phyloP scores from a whole-genome alignment of 2,329 filamentous ascomycete species.

The Sphaceloma murrayae region DNA sequence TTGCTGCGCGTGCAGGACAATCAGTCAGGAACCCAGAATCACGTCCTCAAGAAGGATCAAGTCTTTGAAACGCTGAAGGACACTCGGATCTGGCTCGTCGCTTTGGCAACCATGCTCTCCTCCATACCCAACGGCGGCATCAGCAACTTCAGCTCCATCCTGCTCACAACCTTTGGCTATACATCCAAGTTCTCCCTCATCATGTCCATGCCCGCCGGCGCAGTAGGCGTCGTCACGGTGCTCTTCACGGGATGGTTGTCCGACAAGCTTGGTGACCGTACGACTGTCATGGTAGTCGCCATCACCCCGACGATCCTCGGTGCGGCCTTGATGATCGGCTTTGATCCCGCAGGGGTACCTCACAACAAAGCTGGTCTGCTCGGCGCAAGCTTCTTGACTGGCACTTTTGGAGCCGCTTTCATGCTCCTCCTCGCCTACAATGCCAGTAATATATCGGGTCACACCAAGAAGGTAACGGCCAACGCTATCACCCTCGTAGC shows the following conservation, averaged over 20 bases:
- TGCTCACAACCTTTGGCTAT: slow-evolving; percentile 35
- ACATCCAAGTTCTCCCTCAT: slow-evolving; percentile 36
- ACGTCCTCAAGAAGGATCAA: slow-evolving; percentile 19
- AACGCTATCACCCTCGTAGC: slow-evolving; percentile 38
- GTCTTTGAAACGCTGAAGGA: slow-evolving; percentile 20
- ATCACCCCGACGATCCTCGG: slow-evolving; percentile 41
- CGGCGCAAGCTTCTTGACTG: slow-evolving; percentile 27
- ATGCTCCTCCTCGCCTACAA: slow-evolving; percentile 38
- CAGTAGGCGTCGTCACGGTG: slow-evolving; percentile 35
- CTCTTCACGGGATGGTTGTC: slow-evolving; percentile 33
- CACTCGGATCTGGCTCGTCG: slow-evolving; percentile 28
- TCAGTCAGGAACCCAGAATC: slow-evolving; percentile 19
- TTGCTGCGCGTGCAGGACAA: slow-evolving; percentile 18
- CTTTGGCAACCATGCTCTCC: slow-evolving; percentile 28
- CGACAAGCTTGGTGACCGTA: slow-evolving; percentile 33
- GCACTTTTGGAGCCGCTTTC: slow-evolving; percentile 30
- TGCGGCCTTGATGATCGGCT: slow-evolving; percentile 34
- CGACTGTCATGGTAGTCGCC: slow-evolving; percentile 35
- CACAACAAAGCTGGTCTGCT: slow-evolving; percentile 31
- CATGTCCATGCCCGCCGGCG: slow-evolving; percentile 36
- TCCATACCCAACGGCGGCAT: slow-evolving; percentile 37
- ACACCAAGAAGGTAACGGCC: slow-evolving; percentile 43
- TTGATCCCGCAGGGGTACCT: slow-evolving; percentile 24
- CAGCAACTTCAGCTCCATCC: slow-evolving; percentile 34
- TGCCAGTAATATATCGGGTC: slow-evolving; percentile 39